Evolutionary conservation across 148 eudicot genomes (phyloP).

Genomic region (Beta vulgaris): DNA sequence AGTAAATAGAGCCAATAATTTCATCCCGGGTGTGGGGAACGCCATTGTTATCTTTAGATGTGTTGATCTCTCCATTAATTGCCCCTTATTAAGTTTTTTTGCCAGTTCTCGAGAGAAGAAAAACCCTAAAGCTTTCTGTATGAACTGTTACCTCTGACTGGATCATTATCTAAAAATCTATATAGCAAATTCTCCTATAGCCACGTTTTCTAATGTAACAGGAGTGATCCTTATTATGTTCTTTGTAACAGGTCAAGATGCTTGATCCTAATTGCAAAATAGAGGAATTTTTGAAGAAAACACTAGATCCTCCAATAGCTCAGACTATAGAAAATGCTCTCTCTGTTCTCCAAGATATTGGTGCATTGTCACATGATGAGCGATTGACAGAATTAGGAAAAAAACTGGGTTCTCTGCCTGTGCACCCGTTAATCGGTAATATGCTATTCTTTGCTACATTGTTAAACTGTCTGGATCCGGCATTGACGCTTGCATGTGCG

Average conservation of each 20-base stretch:
- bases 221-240: conserved; percentile 3
- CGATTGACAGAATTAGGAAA: conserved; percentile 78
- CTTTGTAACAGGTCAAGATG: conserved; percentile 68
- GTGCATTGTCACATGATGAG: conserved; percentile 74
- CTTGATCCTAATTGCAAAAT: conserved; percentile 72
- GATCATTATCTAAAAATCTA: too few relatives aligned
- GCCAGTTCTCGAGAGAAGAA: too few relatives aligned
- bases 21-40: too few relatives aligned
- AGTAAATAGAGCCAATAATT: too few relatives aligned
- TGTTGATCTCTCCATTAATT: too few relatives aligned
- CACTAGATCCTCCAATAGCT: conserved; percentile 80
- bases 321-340: conserved; percentile 81
- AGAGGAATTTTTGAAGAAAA: conserved; percentile 70
- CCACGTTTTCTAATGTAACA: not conserved
- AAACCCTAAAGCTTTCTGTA: too few relatives aligned
- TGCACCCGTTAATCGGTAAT: conserved; percentile 85
- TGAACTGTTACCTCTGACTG: too few relatives aligned
- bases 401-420: conserved; percentile 77
- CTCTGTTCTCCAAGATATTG: conserved; percentile 78
- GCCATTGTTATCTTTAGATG: too few relatives aligned
- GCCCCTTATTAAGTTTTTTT: too few relatives aligned
- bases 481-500: conserved; percentile 93
- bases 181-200: too few relatives aligned
- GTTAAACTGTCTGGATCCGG: conserved; percentile 89
- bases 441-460: conserved; percentile 83